Evolutionary conservation across 2,329 filamentous ascomycete species (phyloP).

Genomic region (Ceratocystis smalleyi): DNA sequence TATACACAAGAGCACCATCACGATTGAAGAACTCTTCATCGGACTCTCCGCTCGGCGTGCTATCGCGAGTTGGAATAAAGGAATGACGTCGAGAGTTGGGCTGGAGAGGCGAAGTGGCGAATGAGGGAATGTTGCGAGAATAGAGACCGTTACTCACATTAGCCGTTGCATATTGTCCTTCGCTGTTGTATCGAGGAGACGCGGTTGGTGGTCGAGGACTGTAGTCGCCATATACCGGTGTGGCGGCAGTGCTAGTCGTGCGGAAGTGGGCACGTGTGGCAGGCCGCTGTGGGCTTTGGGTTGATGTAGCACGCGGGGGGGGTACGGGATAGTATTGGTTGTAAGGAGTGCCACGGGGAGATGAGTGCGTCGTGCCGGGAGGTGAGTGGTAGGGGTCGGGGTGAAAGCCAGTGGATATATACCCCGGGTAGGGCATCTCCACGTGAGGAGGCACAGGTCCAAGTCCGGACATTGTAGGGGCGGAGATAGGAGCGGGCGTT

Average conservation of each 20-base stretch:
- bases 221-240: conserved; percentile 15
- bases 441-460: conserved; percentile 9
- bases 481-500: neutral
- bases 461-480: conserved; percentile 8
- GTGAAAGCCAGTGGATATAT: neutral
- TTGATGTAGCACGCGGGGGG: conserved; percentile 7
- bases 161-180: conserved; percentile 47
- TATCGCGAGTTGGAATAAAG: conserved; percentile 43
- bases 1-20: conserved; percentile 12
- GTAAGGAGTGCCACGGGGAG: conserved; percentile 10
- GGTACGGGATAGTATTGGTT: neutral
- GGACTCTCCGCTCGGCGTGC: conserved; percentile 44
- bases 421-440: neutral
- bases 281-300: conserved; percentile 16
- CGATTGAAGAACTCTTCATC: conserved; percentile 35
- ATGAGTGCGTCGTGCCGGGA: conserved; percentile 10
- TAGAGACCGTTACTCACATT: conserved; percentile 45
- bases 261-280: conserved; percentile 18
- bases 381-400: conserved; percentile 11
- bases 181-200: conserved; percentile 47
- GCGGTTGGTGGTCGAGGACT: conserved; percentile 35
- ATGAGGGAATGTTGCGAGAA: conserved; percentile 32
- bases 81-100: conserved; percentile 38
- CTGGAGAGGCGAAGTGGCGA: conserved; percentile 29
- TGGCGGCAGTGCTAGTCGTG: conserved; percentile 10